Base-by-base conservation (phyloP, 1,139 yeast genomes). In the Meyerozyma athensensis region DNA sequence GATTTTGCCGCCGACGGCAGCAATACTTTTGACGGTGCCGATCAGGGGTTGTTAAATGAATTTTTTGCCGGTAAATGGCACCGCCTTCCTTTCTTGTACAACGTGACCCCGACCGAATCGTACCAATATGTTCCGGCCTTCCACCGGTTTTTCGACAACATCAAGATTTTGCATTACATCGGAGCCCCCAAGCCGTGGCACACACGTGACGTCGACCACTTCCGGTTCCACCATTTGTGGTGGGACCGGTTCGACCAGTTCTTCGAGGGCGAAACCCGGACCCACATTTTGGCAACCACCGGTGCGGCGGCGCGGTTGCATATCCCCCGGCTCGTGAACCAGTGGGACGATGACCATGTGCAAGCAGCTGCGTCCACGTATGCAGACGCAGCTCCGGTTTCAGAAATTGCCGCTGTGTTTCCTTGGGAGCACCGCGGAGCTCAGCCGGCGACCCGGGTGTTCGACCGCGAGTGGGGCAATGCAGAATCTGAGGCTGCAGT, bases 351-450 rank as follows among this genome's bases (percentile, higher is more conserved):
- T 16, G 39, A 37, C 13, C 50, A 52, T 32, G 50, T 48, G n/a
- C 30, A 38, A 4, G 36, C 47, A 5, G 52, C 60, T 39, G 60
- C 68, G 5, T 9, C 16, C n/a, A 33, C 19, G 26, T 21, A 32
- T 7, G 31, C 37, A n/a, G 35, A 33, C 13, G 26, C 36, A 3
- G 33, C 33, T 19, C 26, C 39, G 2, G 35, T 43, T 7, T 38
- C 20, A 3, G 35, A 33, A 19, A 34, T 30, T 22, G 33, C 35
- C 4, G 32, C 42, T 19, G 52, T 69, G n/a, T 69, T 69, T 57
- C 76, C 76, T 2, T 70, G 75, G 74, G 74, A 68, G 44, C 44
- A 49, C n/a, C 47, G 61, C 23, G 43, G 41, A 16, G 53, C 48
- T 10, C 42, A 30, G 2, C 44, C 43, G 1, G 45, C 56, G 12